Evolutionary conservation across 345 rosid genomes (phyloP), one percentile per base, ranked within the genome.

Genomic region (Euphorbia pulcherrima): DNA sequence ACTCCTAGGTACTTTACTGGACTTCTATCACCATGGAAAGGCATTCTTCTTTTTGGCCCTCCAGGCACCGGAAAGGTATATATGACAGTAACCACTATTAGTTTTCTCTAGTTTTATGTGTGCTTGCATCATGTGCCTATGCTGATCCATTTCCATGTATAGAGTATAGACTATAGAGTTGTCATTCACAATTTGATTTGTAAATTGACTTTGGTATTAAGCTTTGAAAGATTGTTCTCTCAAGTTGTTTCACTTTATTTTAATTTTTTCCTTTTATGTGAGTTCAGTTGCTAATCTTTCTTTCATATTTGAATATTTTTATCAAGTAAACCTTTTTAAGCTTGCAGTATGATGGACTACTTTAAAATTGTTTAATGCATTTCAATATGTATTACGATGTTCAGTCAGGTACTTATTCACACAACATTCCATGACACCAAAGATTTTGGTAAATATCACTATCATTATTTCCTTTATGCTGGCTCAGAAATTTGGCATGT

Each of bases 41-140:
- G 99, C 71, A 91, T 94, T 77, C 97, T 94, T 64, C 97, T 94
- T 70, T 94, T 94, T 72, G 99, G 99, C 27, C 99, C 99, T 52
- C 95, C 97, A 1, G 97, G 99, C 74, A 94, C 99, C 2, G 99
- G 99, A 74, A 94, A 94, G 99, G 99, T 94, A 24, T 35, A 73
- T 62, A 30, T 62, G 70, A 5, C 23, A 64, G 51, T 76, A 26
- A 51, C 24, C 50, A 20, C 18, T 37, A 2, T 2, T 52, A 9
- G 17, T 48, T 18, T 40, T 21, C 57, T 20, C 28, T 37, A 60
- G 14, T 6, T 27, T 14, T 39, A 39, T 44, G 50, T 10, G 4
- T 44, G 50, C 17, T 44, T 44, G 47, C 47, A 10, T 50, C 17
- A n/a, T n/a, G 28, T 35, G 28, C 46, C 21, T 35, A 17, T 39